Evolutionary conservation across 2,329 filamentous ascomycete species (phyloP).

Genomic region (Fusarium euwallaceae): DNA sequence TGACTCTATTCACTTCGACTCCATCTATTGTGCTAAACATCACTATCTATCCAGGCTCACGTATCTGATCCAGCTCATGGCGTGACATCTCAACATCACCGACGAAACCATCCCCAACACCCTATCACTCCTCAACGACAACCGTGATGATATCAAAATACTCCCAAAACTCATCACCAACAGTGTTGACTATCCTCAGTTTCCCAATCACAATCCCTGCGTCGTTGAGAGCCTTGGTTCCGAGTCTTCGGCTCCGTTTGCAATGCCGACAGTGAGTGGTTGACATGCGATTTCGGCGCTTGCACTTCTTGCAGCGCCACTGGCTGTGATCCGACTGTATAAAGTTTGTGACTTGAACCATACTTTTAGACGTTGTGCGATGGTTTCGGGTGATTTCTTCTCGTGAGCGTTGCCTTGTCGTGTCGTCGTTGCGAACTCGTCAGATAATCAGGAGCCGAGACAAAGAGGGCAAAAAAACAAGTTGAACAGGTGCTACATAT

Average conservation of each 20-base stretch:
- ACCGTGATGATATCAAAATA: neutral
- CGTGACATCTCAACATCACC: neutral
- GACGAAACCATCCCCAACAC: neutral
- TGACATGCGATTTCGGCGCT: neutral
- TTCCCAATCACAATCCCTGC: neutral
- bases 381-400: neutral
- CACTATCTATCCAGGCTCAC: neutral
- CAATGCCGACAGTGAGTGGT: neutral
- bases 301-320: neutral
- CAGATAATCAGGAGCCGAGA: neutral
- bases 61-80: neutral
- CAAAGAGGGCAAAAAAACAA: neutral
- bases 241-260: neutral
- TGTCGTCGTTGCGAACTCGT: neutral
- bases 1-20: neutral
- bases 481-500: neutral
- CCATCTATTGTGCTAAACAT: neutral
- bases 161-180: neutral
- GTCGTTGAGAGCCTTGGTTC: neutral
- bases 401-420: neutral
- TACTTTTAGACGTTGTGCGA: fast-evolving
- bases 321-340: neutral
- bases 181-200: neutral
- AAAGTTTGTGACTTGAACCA: neutral
- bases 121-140: neutral